A percentile compares a stretch with the other conserved stretches of the same genome.
These are phyloP conservation scores for Herpomyces periplanetae DNA, from an alignment of 2,329 filamentous ascomycete genomes.

Conservation along the genomic window DNA sequence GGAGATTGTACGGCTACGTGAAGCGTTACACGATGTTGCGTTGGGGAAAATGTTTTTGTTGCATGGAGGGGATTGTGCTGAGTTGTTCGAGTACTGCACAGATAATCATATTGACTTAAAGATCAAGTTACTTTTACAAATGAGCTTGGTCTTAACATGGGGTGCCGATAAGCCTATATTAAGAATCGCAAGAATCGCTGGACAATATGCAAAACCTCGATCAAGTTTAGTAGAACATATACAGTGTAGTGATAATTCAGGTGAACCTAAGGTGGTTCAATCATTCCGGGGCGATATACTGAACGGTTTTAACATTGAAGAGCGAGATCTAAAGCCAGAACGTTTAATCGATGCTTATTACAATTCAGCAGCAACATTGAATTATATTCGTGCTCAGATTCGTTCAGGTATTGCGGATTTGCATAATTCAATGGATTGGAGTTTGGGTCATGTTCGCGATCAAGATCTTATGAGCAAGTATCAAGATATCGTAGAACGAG, in stretches of 20 bases:
- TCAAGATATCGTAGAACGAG: conserved; percentile 37
- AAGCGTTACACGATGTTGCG: conserved; percentile 45
- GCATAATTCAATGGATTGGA: conserved; percentile 77
- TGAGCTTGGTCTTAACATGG: conserved; percentile 85
- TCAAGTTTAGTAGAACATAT: conserved; percentile 54
- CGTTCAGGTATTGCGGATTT: conserved; percentile 68
- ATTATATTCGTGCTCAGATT: conserved; percentile 54
- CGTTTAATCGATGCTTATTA: conserved; percentile 73
- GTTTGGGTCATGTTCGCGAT: conserved; percentile 57
- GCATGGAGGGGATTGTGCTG: conserved; percentile 84
- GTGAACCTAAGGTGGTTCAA: conserved; percentile 39
- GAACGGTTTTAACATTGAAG: conserved; percentile 42
- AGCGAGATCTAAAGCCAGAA: conserved; percentile 38
- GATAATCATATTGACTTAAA: conserved; percentile 67
- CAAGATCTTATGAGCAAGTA: conserved; percentile 53
- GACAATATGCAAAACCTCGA: conserved; percentile 82
- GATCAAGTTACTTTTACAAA: conserved; percentile 80
- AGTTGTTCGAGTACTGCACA: conserved; percentile 85
- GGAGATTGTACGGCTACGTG: conserved; percentile 42
- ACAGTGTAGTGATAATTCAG: no score
- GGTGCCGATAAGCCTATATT: conserved; percentile 46
- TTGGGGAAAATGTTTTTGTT: conserved; percentile 65
- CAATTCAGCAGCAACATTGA: conserved; percentile 69
- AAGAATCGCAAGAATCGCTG: conserved; percentile 74
- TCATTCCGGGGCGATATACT: conserved; percentile 85